phyloP scores from a whole-genome alignment of 2,329 filamentous ascomycete species.

The Akanthomyces muscarius region DNA sequence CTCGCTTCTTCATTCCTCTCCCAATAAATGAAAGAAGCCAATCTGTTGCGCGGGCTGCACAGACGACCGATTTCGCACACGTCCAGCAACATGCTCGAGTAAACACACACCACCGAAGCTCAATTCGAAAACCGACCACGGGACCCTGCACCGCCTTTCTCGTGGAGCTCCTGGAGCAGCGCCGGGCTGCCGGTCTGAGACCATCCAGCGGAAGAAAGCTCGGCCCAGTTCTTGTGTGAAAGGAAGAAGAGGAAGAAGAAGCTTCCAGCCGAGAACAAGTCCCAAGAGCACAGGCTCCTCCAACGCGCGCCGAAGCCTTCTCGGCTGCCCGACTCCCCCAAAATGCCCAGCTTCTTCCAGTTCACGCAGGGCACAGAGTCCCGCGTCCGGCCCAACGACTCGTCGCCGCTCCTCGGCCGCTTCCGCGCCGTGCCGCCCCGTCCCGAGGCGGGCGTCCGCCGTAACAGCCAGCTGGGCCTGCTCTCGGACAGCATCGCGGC shows the following conservation, averaged over 20 bases:
- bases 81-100: background rate
- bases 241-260: background rate
- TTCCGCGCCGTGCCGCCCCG: slow-evolving; percentile 59
- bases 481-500: slow-evolving; percentile 34
- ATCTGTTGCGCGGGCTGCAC: slow-evolving; percentile 11
- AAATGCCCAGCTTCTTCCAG: slow-evolving; percentile 63
- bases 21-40: background rate
- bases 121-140: background rate
- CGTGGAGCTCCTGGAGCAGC: slow-evolving; percentile 18
- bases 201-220: background rate
- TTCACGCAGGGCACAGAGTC: slow-evolving; percentile 64
- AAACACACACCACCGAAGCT: background rate
- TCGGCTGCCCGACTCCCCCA: background rate
- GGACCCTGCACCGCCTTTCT: background rate
- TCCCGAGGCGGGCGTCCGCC: slow-evolving; percentile 27
- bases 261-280: too few species aligned
- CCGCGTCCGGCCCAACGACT: slow-evolving; percentile 48
- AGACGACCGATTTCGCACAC: background rate
- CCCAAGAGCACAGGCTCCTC: too few species aligned
- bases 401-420: slow-evolving; percentile 59
- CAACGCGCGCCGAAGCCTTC: too few species aligned
- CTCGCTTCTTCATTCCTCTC: background rate
- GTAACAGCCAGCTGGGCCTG: slow-evolving; percentile 37
- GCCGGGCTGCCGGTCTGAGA: slow-evolving; percentile 3
- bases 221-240: background rate